Evolutionary conservation across 2,329 filamentous ascomycete species (phyloP), one percentile per base, ranked within the genome.

Genomic region (Epichloe bromicola): DNA sequence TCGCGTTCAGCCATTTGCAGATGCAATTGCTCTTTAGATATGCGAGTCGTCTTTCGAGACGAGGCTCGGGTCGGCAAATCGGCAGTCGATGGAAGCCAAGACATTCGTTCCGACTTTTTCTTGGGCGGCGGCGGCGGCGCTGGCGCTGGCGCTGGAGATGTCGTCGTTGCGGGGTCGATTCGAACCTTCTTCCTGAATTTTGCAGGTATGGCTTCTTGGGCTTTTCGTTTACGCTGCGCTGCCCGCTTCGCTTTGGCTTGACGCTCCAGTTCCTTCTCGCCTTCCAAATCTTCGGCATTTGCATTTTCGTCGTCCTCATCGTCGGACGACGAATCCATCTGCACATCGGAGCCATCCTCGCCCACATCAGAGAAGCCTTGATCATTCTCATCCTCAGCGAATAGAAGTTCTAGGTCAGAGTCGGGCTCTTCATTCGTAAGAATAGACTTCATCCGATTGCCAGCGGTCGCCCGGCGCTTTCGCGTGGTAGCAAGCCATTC

Each of bases 231-330:
- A 65, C 88, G 71, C 48, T 74, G 87, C 3, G 77, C 80, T 52
- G 75, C 67, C 59, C 74, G 79, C 59, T 85, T 84, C 53, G 79
- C 80, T 58, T 82, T 83, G 52, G 85, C 88, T 59, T 85, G 79
- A 56, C 80, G 83, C 67, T 93, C 82, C 50, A 98, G 67, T 67
- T 95, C 88, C 60, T 83, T 85, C 69, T 98, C 93, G 36, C 93
- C 93, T 51, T 88, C 86, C 4, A 93, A 66, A 41, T 95, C 88
- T 57, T 93, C 76, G 30, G 63, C 65, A 50, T 67, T 69, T 38
- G 70, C 67, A 53, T 84, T 74, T 23, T 60, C 57, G 52, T 88
- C 84, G 54, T 94, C 88, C 46, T 93, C 88, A 45, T 89, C 85
- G 56, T 88, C 86, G 0, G 82, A 87, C 0, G 88, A 94, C 14